Percentiles rank a stretch among this genome's conserved stretches.
Conservation (phyloP, 768 basidiomycete species). For the Crepidotus variabilis region DNA sequence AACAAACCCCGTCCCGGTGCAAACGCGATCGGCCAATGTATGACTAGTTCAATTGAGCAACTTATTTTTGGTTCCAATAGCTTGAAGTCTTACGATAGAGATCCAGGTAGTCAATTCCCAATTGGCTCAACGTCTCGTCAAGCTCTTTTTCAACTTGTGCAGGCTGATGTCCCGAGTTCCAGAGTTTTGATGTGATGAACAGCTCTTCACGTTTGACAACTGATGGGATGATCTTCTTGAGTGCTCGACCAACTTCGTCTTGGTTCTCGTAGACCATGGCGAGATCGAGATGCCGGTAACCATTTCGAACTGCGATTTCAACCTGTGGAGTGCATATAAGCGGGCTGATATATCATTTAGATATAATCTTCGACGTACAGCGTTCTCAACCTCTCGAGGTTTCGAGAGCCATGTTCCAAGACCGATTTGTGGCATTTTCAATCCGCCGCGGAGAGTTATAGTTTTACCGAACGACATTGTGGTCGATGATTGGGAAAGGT, state of each 20-base stretch:
- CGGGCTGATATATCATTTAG: too few species aligned
- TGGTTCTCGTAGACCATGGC: slow-evolving; percentile 82
- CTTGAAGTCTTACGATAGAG: slow-evolving; percentile 56
- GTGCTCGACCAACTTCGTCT: slow-evolving; percentile 67
- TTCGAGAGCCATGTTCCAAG: slow-evolving; percentile 78
- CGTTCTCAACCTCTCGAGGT: slow-evolving; percentile 35
- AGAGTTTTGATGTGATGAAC: slow-evolving; percentile 80
- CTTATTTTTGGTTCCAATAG: not conserved
- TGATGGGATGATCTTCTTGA: slow-evolving; percentile 73
- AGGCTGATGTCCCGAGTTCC: slow-evolving; percentile 73
- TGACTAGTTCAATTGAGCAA: slow-evolving; percentile 34
- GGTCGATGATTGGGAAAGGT: not conserved
- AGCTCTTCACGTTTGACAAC: slow-evolving; percentile 80
- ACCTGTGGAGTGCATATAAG: slow-evolving; percentile 40
- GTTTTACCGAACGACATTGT: slow-evolving; percentile 5
- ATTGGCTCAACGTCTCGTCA: slow-evolving; percentile 68
- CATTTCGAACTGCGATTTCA: slow-evolving; percentile 67
- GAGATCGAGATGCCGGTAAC: slow-evolving; percentile 84
- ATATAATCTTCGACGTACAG: slow-evolving; percentile 26
- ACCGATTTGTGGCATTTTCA: slow-evolving; percentile 59
- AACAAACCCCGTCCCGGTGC: slow-evolving; percentile 48
- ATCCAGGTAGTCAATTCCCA: slow-evolving; percentile 76
- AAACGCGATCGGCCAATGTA: slow-evolving; percentile 82
- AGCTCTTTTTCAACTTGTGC: slow-evolving; percentile 68
- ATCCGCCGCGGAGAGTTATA: not conserved